Evolutionary conservation across 176 grass and related monocot genomes (phyloP).

Genomic region (Hyparrhenia diplandra): DNA sequence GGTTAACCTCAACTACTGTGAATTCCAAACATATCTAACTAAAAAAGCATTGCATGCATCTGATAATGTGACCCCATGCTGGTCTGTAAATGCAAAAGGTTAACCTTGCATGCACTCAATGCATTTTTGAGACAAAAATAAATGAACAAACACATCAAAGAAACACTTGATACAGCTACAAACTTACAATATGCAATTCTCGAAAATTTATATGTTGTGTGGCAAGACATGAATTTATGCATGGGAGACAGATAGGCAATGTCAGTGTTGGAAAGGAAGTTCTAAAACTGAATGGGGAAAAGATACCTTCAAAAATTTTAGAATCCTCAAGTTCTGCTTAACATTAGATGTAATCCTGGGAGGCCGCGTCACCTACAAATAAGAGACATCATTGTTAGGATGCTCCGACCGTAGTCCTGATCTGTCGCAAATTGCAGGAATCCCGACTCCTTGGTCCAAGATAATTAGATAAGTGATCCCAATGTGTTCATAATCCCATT

Average conservation of each 20-base stretch:
- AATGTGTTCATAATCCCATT: neutral
- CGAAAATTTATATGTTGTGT: neutral
- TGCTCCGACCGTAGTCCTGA: too few relatives aligned
- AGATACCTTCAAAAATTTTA: conserved; percentile 76
- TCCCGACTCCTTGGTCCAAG: too few relatives aligned
- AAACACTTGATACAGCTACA: neutral
- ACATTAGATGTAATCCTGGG: conserved; percentile 94
- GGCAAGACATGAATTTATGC: neutral
- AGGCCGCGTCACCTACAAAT: conserved; percentile 51
- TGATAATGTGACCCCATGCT: too few relatives aligned
- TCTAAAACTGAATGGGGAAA: neutral
- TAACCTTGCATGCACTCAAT: too few relatives aligned
- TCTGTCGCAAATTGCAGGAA: too few relatives aligned
- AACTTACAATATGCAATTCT: neutral
- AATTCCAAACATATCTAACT: too few relatives aligned
- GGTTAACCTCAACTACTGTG: too few relatives aligned
- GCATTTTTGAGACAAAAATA: neutral
- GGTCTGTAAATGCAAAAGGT: too few relatives aligned
- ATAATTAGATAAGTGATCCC: too few relatives aligned
- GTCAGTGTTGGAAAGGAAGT: neutral
- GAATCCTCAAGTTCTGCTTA: conserved; percentile 67
- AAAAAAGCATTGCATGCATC: too few relatives aligned
- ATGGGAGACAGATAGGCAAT: neutral
- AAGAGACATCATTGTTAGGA: neutral
- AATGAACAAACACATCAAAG: too few relatives aligned